Base-by-base conservation (phyloP, 768 basidiomycete species). In the Sporobolomyces pararoseus region DNA sequence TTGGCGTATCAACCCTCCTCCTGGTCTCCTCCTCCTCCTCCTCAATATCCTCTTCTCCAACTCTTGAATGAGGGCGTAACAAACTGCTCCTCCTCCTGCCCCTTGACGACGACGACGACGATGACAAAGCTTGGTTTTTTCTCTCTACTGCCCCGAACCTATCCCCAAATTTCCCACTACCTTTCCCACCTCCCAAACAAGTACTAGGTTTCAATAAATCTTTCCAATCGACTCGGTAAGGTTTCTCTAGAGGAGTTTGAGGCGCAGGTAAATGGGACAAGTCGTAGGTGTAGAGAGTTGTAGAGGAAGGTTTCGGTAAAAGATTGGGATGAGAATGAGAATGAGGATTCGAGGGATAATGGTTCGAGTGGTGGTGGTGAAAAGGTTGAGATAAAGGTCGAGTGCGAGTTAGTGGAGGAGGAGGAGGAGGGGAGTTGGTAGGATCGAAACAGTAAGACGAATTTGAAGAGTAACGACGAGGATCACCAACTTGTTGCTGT, bases 231-330 rank as follows among this genome's bases (percentile, higher is more conserved):
- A 71, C 70, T 9, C 35, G 2, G 32, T 23, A 66, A 0, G 65
- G 70, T 27, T 27, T 17, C 17, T 66, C 70, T 27, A 60, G 52
- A 21, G 70, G 70, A 25, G 64, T 58, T 19, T 27, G 0, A 1
- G 70, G 70, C 16, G 70, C 70, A 16, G 70, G 65, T 29, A 71
- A 54, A 59, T 66, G 70, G 3, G 51, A n/a, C 21, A 66, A 35
- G 42, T 71, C 70, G 13, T 25, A 66, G 0, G 65, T 51, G 65
- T 34, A 51, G 32, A 71, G 53, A 2, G 60, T 62, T 9, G 51
- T 23, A 7, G 3, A 14, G 3, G 47, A 52, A 3, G 49, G 13
- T 19, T 54, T 42, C 2, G 31, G 46, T 23, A 46, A 49, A 29
- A 63, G 62, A 6, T 17, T 25, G 4, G 23, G 31, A 2, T 4